Percentiles rank a stretch among this genome's conserved stretches.
Evolutionary conservation across 441 rosid species (phyloP).

Genomic region (Euphorbia corollata): DNA sequence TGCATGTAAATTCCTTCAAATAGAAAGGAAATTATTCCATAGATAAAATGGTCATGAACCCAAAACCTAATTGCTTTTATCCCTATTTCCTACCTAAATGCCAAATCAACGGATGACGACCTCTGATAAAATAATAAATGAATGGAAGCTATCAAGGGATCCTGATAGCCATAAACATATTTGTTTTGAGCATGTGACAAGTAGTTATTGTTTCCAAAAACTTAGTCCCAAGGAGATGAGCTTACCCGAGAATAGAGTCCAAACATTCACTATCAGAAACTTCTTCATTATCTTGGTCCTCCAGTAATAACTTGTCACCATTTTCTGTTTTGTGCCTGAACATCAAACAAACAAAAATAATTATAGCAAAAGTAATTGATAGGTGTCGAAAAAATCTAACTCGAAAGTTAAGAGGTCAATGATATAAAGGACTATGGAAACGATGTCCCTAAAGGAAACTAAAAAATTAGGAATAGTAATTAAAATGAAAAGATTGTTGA

Average conservation of each 20-base stretch:
- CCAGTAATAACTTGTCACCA: conserved; percentile 7
- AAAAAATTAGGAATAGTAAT: neutral
- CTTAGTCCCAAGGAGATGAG: conserved; percentile 6
- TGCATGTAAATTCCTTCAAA: neutral
- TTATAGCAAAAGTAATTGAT: neutral
- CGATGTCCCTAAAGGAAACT: neutral
- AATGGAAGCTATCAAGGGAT: neutral
- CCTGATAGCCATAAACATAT: neutral
- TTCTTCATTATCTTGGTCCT: conserved; percentile 18
- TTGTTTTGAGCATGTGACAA: neutral
- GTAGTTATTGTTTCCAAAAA: neutral
- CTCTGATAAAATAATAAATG: neutral
- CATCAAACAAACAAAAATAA: neutral
- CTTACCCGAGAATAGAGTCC: conserved; percentile 37
- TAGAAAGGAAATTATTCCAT: neutral
- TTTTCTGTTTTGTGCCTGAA: conserved; percentile 13
- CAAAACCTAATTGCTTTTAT: neutral
- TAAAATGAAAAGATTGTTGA: neutral
- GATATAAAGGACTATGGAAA: neutral
- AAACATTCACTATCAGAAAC: conserved; percentile 29
- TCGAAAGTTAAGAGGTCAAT: neutral
- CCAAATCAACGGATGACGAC: neutral
- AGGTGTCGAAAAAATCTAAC: neutral
- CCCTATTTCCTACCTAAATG: neutral
- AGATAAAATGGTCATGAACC: neutral